Evolutionary conservation across 768 basidiomycete genomes (phyloP).

Genomic region (Boletellus ananiceps): DNA sequence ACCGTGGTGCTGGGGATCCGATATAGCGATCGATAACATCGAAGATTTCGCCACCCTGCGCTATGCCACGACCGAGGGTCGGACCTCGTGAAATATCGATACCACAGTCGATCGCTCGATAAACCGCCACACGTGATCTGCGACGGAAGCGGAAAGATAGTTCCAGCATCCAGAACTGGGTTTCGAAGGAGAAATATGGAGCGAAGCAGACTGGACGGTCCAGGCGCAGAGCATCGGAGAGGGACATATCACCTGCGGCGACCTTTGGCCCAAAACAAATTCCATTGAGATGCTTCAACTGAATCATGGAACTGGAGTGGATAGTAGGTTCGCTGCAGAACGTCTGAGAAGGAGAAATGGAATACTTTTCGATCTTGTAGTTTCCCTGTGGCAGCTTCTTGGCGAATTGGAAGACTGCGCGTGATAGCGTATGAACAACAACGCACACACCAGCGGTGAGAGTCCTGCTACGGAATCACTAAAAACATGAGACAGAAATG

Average conservation of each 20-base stretch:
- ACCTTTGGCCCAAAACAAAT: constrained; percentile 27
- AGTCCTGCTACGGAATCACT: constrained; percentile 49
- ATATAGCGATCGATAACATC: constrained; percentile 44
- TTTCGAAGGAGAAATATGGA: constrained; percentile 31
- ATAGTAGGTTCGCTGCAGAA: constrained; percentile 50
- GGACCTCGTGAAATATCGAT: constrained; percentile 45
- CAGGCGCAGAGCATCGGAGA: not conserved
- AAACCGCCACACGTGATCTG: constrained; percentile 15
- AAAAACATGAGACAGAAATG: constrained; percentile 43
- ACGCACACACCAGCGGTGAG: constrained; percentile 41
- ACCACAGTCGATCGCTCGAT: constrained; percentile 34
- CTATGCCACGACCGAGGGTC: constrained; percentile 47
- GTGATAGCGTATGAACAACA: not conserved
- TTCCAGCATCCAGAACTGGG: constrained; percentile 36
- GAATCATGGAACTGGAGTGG: constrained; percentile 42
- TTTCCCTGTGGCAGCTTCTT: constrained; percentile 31
- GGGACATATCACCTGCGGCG: not conserved
- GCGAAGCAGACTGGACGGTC: constrained; percentile 4
- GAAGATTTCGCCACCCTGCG: constrained; percentile 36
- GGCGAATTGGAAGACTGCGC: constrained; percentile 4
- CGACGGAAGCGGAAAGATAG: constrained; percentile 35
- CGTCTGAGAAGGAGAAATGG: constrained; percentile 22
- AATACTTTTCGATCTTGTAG: constrained; percentile 34
- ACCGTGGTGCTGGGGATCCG: constrained; percentile 34
- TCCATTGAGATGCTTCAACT: constrained; percentile 35